These are phyloP conservation scores for Diaporthe australafricana DNA, from an alignment of 2,329 filamentous ascomycete species.

Conservation along the genomic window DNA sequence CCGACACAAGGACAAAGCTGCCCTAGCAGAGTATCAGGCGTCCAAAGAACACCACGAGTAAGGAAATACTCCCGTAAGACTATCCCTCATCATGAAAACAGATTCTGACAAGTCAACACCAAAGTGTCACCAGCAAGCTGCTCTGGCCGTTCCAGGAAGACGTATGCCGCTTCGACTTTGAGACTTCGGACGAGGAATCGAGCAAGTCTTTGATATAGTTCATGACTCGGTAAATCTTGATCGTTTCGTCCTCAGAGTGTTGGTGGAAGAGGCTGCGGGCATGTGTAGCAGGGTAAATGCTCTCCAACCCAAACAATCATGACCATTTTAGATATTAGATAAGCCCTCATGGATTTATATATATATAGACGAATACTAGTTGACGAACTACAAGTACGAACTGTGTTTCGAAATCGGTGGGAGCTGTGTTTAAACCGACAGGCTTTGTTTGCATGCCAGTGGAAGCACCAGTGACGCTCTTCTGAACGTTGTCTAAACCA, in stretches of 20 bases:
- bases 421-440: neutral
- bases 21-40: slow-evolving; percentile 62
- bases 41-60: slow-evolving; percentile 64
- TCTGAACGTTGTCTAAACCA: neutral
- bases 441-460: neutral
- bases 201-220: slow-evolving; percentile 41
- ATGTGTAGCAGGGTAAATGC: no score
- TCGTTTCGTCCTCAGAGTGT: neutral
- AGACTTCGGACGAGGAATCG: slow-evolving; percentile 55
- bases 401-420: neutral
- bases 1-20: slow-evolving; percentile 58
- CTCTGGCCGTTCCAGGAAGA: slow-evolving; percentile 66
- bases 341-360: no score
- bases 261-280: neutral
- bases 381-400: neutral
- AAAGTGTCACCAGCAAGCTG: slow-evolving; percentile 62
- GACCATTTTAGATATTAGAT: no score
- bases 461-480: neutral
- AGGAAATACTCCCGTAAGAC: slow-evolving; percentile 15
- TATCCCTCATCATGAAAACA: neutral
- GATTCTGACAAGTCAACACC: neutral
- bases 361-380: no score
- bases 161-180: slow-evolving; percentile 65
- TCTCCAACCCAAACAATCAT: neutral
- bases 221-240: neutral